These are phyloP conservation scores for Fraxinus angustifolia DNA, from an alignment of 305 asterid species.

Conservation along the genomic window DNA sequence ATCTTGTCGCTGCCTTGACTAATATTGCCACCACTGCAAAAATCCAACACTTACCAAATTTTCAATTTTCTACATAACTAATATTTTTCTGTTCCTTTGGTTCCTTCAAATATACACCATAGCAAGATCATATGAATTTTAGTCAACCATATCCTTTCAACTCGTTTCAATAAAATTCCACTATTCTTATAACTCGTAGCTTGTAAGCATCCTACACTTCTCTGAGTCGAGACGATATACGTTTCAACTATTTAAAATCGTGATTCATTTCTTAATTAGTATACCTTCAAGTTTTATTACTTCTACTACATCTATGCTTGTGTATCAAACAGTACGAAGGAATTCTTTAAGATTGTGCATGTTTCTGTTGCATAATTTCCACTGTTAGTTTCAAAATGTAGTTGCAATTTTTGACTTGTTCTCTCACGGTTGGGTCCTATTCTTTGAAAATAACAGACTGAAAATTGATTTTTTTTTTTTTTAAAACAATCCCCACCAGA, in stretches of 20 bases:
- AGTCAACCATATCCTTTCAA: background rate
- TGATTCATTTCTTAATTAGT: background rate
- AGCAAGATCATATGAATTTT: background rate
- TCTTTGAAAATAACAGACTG: too few relatives aligned
- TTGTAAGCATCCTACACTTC: background rate
- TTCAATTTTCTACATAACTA: background rate
- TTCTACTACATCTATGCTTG: background rate
- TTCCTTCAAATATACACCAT: background rate
- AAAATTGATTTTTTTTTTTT: too few relatives aligned
- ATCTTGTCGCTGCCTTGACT: background rate
- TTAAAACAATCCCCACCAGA: too few relatives aligned
- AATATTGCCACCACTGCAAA: background rate
- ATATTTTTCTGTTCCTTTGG: background rate
- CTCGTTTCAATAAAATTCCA: background rate
- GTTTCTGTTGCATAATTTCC: too few relatives aligned
- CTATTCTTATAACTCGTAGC: too few relatives aligned
- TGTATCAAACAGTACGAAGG: background rate
- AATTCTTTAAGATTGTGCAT: too few relatives aligned
- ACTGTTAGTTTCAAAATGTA: too few relatives aligned
- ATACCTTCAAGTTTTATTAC: background rate
- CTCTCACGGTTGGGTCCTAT: too few relatives aligned
- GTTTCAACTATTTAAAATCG: background rate
- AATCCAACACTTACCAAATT: background rate
- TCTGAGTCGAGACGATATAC: background rate
- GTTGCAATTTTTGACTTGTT: too few relatives aligned